A percentile compares a stretch with the other conserved stretches of the same genome.
Evolutionary conservation across 805 yeast species (phyloP).

Genomic region (Candida railenensis): DNA sequence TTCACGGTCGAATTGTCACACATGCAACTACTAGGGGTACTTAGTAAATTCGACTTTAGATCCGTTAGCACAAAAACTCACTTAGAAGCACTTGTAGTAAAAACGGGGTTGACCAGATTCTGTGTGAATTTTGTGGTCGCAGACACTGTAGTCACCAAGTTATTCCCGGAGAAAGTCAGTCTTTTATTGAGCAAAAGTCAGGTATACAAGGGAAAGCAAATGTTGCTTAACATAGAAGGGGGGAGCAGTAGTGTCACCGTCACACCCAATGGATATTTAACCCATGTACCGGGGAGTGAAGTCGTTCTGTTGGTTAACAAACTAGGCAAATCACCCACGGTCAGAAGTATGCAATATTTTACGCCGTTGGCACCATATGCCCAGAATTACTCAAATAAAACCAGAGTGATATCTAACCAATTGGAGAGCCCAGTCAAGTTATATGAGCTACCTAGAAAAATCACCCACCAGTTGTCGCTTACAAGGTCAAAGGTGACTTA

Average conservation of each 20-base stretch:
- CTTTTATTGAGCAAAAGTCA: background rate
- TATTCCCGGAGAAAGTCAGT: background rate
- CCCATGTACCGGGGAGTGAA: background rate
- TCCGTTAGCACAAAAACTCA: background rate
- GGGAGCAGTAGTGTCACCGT: background rate
- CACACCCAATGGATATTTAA: background rate
- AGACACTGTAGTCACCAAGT: background rate
- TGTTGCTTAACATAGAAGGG: background rate
- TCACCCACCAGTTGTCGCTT: background rate
- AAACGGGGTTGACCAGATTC: background rate
- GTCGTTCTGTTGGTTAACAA: background rate
- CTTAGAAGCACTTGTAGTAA: background rate
- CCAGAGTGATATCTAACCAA: too few species aligned
- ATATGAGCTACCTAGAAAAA: background rate
- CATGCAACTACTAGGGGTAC: background rate
- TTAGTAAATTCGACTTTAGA: background rate
- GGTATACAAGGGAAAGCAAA: background rate
- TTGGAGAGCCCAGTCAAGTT: background rate
- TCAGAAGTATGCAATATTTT: background rate
- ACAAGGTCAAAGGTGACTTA: constrained; percentile 14
- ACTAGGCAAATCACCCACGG: background rate
- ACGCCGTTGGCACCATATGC: background rate
- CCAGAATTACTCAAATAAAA: too few species aligned
- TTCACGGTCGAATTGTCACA: background rate
- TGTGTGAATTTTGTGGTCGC: background rate